Evolutionary conservation across 177 flowering plant species (phyloP).

Genomic region (Tripterygium wilfordii): DNA sequence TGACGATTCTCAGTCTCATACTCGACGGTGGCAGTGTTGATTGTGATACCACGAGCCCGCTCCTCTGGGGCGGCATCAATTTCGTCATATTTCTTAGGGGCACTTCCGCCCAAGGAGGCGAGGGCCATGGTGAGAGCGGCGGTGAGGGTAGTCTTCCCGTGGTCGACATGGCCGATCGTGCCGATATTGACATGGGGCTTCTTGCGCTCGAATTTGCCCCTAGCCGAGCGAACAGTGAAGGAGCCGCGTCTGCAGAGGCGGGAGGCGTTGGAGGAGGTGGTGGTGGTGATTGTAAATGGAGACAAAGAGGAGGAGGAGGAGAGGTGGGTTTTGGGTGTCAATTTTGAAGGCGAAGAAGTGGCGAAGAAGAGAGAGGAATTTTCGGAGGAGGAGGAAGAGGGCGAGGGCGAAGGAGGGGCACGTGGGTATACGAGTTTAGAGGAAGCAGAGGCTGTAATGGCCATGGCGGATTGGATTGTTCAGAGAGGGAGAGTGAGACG

Average conservation of each 20-base stretch:
- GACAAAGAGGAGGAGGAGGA: constrained; percentile 1
- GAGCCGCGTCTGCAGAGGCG: constrained; percentile 8
- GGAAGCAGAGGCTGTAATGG: constrained; percentile 20
- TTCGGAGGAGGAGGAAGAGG: constrained; percentile 8
- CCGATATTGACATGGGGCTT: constrained; percentile 95
- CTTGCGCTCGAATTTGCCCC: constrained; percentile 79
- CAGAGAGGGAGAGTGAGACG: constrained; percentile 7
- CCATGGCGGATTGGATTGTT: constrained; percentile 2
- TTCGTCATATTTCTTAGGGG: constrained; percentile 88
- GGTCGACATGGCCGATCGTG: no score
- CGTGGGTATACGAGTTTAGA: constrained; percentile 15
- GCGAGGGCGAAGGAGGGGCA: constrained; percentile 11
- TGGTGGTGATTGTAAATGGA: constrained; percentile 3
- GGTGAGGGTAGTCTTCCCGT: constrained; percentile 86
- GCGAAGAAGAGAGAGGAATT: not conserved
- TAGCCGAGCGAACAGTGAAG: constrained; percentile 18
- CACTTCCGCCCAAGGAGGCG: constrained; percentile 64
- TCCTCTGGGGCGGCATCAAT: constrained; percentile 95
- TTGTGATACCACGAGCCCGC: constrained; percentile 80
- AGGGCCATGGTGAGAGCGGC: constrained; percentile 92
- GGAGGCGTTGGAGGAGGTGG: constrained; percentile 4
- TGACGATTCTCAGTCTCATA: constrained; percentile 90
- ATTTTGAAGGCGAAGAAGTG: no score
- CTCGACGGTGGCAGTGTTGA: constrained; percentile 89
- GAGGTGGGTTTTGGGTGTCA: no score